Conservation (phyloP, 2,329 filamentous ascomycete genomes). For the Pyrenophora teres region DNA sequence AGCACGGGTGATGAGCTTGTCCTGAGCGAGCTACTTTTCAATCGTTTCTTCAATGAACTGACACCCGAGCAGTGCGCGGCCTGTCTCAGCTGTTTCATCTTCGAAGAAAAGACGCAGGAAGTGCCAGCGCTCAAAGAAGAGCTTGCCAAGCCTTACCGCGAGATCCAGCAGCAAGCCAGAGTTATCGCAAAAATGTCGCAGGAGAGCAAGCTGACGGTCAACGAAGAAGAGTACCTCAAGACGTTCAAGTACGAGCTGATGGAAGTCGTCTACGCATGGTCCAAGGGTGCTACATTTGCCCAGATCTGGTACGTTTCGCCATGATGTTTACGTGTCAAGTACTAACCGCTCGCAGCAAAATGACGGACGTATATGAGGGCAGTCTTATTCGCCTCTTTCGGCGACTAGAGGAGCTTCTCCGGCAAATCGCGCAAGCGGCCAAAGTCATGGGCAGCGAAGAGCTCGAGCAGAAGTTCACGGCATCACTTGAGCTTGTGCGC, state of each 20-base stretch:
- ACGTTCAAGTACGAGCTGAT: conserved; percentile 94
- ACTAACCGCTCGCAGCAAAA: conserved; percentile 70
- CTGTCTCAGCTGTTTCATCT: conserved; percentile 91
- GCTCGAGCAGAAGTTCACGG: conserved; percentile 88
- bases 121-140: conserved; percentile 75
- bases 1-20: conserved; percentile 95
- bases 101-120: conserved; percentile 91
- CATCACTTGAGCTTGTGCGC: conserved; percentile 80
- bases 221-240: conserved; percentile 90
- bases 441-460: conserved; percentile 99
- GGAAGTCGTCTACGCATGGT: conserved; percentile 94
- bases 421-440: conserved; percentile 92
- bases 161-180: conserved; percentile 84
- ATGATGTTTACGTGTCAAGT: not conserved
- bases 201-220: conserved; percentile 91
- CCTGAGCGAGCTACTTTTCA: conserved; percentile 90
- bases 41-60: conserved; percentile 96
- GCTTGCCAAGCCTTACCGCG: conserved; percentile 80
- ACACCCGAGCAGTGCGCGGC: conserved; percentile 85
- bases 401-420: conserved; percentile 87
- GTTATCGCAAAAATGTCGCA: conserved; percentile 91
- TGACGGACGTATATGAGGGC: conserved; percentile 98
- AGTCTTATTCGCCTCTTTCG: conserved; percentile 96
- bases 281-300: conserved; percentile 84
- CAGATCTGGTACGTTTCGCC: conserved; percentile 81